Base-by-base conservation (phyloP, 495 filamentous ascomycete genomes). In the Aspergillus wentii region DNA sequence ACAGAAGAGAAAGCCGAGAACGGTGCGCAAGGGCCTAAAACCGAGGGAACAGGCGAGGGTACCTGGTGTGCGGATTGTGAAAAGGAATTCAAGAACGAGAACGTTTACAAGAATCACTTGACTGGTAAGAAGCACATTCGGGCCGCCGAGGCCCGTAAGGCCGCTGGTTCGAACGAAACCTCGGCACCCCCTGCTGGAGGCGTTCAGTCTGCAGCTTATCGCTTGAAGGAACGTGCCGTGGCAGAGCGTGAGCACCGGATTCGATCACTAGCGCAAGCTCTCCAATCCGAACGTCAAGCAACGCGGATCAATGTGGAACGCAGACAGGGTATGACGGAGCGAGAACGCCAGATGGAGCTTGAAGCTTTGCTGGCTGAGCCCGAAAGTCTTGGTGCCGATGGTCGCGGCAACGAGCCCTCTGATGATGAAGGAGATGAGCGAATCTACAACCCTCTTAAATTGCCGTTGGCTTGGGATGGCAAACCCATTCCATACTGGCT, bases 401-500 rank as follows among this genome's bases (percentile, higher is more conserved):
- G 64, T 14, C 71, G 63, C 14, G 74, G 62, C 1, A 71, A 77
- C 8, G 80, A 83, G 1, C 76, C 83, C 27, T 77, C 74, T 5
- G 86, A 91, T 15, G 60, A 65, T 8, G 74, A 79, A 25, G 72
- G 61, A 4, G 84, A 89, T 17, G 88, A 92, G 40, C 89, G 80
- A 46, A 82, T 97, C 43, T 95, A 96, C 74, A 98, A 98, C 57
- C 92, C 92, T 1, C 74, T 97, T 42, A 98, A 98, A 51, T 71
- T 98, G 6, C 92, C 92, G 5, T 71, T 97, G 13, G 90, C 87
- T 4, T 98, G 92, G 92, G 92, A 98, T 49, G 91, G 94, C 23
- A 97, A 97, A 56, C 92, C 92, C 11, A 98, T 98, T 51, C 92
- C 92, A 10, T 97, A 90, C 69, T 98, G 92, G 92, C 78, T 98